Evolutionary conservation across 225 moss, liverwort and hornwort genomes (phyloP).

Genomic region (Pseudoscleropodium purum): DNA sequence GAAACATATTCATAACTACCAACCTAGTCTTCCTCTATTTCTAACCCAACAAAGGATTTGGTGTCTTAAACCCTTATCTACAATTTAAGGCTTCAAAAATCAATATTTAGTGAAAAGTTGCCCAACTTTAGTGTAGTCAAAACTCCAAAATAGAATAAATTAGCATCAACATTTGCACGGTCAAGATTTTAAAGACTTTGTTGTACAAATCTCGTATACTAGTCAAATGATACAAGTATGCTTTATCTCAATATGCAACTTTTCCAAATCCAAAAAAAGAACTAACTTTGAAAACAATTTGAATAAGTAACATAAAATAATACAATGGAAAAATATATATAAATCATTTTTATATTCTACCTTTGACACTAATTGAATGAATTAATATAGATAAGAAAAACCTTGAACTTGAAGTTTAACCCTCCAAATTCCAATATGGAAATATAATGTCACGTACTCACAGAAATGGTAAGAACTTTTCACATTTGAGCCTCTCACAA

Average conservation of each 20-base stretch:
- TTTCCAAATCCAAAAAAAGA: no score
- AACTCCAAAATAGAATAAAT: neutral
- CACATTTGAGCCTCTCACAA: neutral
- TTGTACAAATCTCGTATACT: neutral
- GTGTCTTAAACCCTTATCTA: neutral
- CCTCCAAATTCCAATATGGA: neutral
- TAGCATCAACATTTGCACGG: neutral
- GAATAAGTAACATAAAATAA: neutral
- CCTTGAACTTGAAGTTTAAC: neutral
- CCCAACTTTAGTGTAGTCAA: neutral
- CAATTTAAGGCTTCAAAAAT: neutral
- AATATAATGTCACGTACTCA: neutral
- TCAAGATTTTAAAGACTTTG: neutral
- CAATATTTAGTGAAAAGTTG: accelerated
- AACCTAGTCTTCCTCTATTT: neutral
- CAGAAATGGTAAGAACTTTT: neutral
- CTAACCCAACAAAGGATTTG: neutral
- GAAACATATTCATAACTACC: neutral
- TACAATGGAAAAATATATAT: no score
- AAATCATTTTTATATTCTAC: accelerated
- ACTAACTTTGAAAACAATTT: no score
- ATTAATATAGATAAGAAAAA: neutral
- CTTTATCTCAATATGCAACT: neutral
- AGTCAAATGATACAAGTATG: neutral
- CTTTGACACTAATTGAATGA: neutral